These are phyloP conservation scores for Acanthochlamys bracteata DNA, from an alignment of 106 monocot genomes.

Conservation along the genomic window DNA sequence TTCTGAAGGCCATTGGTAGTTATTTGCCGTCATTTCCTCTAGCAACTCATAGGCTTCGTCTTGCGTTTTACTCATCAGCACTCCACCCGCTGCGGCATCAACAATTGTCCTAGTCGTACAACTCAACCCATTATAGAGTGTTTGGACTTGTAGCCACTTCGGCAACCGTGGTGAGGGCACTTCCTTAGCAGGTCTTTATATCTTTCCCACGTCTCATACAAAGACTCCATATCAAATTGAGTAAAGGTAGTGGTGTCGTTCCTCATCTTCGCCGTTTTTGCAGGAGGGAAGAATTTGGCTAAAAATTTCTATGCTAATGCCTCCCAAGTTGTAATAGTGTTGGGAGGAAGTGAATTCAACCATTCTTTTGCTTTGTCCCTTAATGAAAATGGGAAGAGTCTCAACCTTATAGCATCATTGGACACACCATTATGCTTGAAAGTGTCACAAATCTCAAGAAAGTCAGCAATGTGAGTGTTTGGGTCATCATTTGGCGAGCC, in stretches of 20 bases:
- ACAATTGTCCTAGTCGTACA: background rate
- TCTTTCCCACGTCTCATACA: conserved; percentile 4
- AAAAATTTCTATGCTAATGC: conserved; percentile 1
- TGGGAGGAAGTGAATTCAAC: conserved; percentile 1
- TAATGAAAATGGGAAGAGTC: background rate
- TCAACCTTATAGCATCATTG: background rate
- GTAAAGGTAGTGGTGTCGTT: background rate
- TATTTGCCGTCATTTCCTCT: conserved; percentile 4
- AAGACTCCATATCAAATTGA: conserved; percentile 1
- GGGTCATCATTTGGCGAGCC: background rate
- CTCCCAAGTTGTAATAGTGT: background rate
- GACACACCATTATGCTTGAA: background rate
- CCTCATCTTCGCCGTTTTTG: background rate
- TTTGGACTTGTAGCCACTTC: conserved; percentile 2
- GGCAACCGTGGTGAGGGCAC: conserved; percentile 4
- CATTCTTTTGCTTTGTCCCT: background rate
- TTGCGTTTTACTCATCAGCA: background rate
- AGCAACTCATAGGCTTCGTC: conserved; percentile 1
- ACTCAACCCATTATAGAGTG: background rate
- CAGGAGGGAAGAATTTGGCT: background rate
- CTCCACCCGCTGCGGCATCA: conserved; percentile 2
- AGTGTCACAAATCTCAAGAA: no score
- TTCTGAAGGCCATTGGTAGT: conserved; percentile 1
- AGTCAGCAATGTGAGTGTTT: background rate
- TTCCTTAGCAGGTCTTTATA: conserved; percentile 6